phyloP scores from a whole-genome alignment of 2,329 filamentous ascomycete species.

The Exophiala sideris region DNA sequence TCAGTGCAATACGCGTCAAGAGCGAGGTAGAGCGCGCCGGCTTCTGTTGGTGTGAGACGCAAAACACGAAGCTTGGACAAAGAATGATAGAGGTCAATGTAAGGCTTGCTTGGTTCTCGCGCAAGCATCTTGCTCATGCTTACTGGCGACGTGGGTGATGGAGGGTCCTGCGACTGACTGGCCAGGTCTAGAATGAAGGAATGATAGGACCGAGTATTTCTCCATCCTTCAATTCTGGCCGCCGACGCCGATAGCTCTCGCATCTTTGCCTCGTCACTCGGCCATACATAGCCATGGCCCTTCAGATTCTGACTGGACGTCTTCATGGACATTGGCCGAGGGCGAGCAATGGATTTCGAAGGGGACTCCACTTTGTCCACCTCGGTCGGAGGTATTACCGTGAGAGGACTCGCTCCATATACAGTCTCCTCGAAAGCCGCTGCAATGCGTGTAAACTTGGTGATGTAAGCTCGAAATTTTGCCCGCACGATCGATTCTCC shows the following conservation, averaged over 20 bases:
- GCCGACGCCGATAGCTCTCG: conserved; percentile 89
- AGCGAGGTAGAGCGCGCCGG: conserved; percentile 79
- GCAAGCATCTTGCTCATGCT: conserved; percentile 57
- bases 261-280: conserved; percentile 73
- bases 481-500: conserved; percentile 86
- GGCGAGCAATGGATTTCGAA: neutral
- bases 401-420: conserved; percentile 86
- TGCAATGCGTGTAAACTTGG: conserved; percentile 86
- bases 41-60: conserved; percentile 70
- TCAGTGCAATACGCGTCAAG: conserved; percentile 71
- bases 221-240: conserved; percentile 92
- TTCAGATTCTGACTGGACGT: conserved; percentile 43
- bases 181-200: conserved; percentile 77
- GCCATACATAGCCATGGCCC: conserved; percentile 94
- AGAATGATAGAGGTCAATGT: conserved; percentile 85
- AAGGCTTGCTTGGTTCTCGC: conserved; percentile 54
- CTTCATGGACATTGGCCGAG: conserved; percentile 23
- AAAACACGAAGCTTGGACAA: conserved; percentile 85
- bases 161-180: conserved; percentile 34
- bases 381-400: conserved; percentile 72
- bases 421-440: conserved; percentile 94
- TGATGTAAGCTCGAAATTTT: conserved; percentile 93
- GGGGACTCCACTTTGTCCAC: conserved; percentile 47
- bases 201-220: conserved; percentile 92
- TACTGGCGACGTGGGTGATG: conserved; percentile 36